These are phyloP conservation scores for Chalciporus sp. DNA, from an alignment of 1,284 basidiomycete species.

Conservation along the genomic window DNA sequence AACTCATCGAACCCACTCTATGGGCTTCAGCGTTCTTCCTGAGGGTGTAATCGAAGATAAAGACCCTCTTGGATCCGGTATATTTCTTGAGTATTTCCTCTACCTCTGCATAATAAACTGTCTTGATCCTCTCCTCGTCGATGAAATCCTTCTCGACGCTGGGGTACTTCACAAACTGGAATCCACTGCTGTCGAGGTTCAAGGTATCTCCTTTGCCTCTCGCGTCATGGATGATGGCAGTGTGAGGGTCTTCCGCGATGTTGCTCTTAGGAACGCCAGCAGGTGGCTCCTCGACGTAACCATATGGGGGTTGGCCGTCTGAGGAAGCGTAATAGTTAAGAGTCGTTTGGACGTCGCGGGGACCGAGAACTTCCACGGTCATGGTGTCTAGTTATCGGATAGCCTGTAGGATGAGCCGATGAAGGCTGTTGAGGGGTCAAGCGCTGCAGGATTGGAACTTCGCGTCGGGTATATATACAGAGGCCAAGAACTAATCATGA, in stretches of 20 bases:
- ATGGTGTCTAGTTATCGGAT: background rate
- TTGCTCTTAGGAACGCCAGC: slow-evolving; percentile 28
- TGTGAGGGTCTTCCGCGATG: slow-evolving; percentile 23
- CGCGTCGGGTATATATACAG: no score
- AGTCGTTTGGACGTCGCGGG: slow-evolving; percentile 30
- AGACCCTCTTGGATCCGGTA: slow-evolving; percentile 41
- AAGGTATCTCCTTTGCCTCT: slow-evolving; percentile 39
- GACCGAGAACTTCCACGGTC: slow-evolving; percentile 2
- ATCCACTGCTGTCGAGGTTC: slow-evolving; percentile 45
- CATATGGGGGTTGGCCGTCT: slow-evolving; percentile 27
- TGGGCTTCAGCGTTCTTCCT: slow-evolving; percentile 29
- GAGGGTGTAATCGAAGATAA: slow-evolving; percentile 50
- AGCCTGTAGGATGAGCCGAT: no score
- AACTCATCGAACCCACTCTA: no score
- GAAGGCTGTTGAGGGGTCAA: no score
- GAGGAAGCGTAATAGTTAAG: slow-evolving; percentile 35
- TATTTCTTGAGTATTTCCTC: slow-evolving; percentile 45
- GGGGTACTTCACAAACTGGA: slow-evolving; percentile 39
- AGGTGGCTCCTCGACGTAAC: slow-evolving; percentile 28
- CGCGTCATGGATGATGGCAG: slow-evolving; percentile 31
- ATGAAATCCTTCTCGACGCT: slow-evolving; percentile 44
- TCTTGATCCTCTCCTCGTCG: slow-evolving; percentile 42
- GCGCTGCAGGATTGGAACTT: no score
- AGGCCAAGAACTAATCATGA: no score
- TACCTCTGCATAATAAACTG: slow-evolving; percentile 42